phyloP scores from a whole-genome alignment of 495 filamentous ascomycete genomes.

The Diplogelasinospora grovesii region DNA sequence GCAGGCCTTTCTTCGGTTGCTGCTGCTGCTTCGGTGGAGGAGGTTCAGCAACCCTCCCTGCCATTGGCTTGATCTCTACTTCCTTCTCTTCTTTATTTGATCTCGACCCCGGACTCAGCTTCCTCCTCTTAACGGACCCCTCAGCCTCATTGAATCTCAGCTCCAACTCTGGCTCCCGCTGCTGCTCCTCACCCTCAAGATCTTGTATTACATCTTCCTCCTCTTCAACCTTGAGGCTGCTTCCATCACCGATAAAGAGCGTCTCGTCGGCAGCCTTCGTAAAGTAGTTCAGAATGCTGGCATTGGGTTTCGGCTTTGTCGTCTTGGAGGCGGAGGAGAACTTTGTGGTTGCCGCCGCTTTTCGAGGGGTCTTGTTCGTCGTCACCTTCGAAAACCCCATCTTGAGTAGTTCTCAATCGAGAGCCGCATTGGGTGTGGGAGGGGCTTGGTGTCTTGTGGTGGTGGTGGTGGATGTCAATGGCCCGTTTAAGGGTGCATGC shows the following conservation, averaged over 20 bases:
- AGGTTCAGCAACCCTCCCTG: no score
- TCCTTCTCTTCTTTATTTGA: not conserved
- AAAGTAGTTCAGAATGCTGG: slow-evolving; percentile 76
- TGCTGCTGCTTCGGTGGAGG: not conserved
- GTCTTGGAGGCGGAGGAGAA: slow-evolving; percentile 14
- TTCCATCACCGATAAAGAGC: slow-evolving; percentile 22
- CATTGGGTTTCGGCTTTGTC: slow-evolving; percentile 46
- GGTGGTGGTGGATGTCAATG: no score
- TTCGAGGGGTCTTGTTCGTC: not conserved
- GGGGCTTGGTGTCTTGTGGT: no score
- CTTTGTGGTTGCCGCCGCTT: not conserved
- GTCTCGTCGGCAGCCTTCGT: slow-evolving; percentile 56
- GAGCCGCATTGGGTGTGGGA: no score
- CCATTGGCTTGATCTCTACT: not conserved
- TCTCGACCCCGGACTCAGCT: slow-evolving; percentile 18
- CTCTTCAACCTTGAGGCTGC: not conserved
- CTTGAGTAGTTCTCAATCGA: no score
- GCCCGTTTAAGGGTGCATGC: no score
- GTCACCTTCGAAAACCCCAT: no score
- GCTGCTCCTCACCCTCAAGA: slow-evolving; percentile 35
- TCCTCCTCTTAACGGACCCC: slow-evolving; percentile 41
- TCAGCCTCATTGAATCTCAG: slow-evolving; percentile 45
- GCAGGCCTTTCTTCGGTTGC: not conserved
- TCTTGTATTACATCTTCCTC: slow-evolving; percentile 9
- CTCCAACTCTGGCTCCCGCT: slow-evolving; percentile 15